Evolutionary conservation across 2,329 filamentous ascomycete species (phyloP).

Genomic region (Neofusicoccum ribis): DNA sequence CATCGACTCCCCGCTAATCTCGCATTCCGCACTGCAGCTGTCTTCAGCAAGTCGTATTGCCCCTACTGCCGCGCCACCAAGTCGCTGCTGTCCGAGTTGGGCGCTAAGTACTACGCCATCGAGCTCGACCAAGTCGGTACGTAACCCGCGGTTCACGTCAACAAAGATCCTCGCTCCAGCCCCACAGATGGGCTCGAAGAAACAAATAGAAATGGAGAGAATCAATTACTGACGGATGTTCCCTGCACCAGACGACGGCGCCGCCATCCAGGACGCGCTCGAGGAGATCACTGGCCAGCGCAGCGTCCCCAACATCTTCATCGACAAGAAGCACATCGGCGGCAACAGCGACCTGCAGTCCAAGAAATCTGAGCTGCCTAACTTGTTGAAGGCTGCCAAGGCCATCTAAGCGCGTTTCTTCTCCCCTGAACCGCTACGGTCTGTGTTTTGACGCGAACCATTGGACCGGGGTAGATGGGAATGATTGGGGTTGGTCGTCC

Average conservation of each 20-base stretch:
- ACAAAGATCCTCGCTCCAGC: no score
- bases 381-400: constrained; percentile 63
- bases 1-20: no score
- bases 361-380: constrained; percentile 63
- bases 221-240: constrained; percentile 24
- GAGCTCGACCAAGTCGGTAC: constrained; percentile 85
- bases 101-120: constrained; percentile 71
- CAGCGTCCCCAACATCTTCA: constrained; percentile 96
- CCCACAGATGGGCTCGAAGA: no score
- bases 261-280: constrained; percentile 80
- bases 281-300: constrained; percentile 76
- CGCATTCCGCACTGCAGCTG: constrained; percentile 54
- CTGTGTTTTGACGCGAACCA: no score
- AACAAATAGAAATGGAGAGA: neutral
- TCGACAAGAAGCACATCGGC: constrained; percentile 86
- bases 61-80: constrained; percentile 86
- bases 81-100: constrained; percentile 65
- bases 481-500: neutral
- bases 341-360: constrained; percentile 88
- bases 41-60: constrained; percentile 98
- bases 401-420: constrained; percentile 53
- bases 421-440: no score
- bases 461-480: neutral
- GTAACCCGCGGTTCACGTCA: constrained; percentile 37
- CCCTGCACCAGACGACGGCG: constrained; percentile 67